Conservation (phyloP, 352 stramenopile species). For the Discostella stelligera region DNA sequence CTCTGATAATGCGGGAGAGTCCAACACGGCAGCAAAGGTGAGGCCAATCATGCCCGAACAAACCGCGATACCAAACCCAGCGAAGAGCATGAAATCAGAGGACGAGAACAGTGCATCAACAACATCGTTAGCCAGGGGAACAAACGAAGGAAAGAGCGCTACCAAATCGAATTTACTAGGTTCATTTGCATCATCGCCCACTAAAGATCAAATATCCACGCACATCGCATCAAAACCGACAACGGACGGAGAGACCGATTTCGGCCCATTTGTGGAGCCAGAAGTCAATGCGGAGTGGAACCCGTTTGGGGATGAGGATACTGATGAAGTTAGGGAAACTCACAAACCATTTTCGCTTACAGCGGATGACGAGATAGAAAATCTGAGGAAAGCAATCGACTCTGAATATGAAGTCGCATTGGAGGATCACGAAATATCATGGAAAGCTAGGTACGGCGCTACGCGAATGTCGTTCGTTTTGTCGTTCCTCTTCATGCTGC, state of each 20-base stretch:
- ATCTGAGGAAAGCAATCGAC: slow-evolving; percentile 47
- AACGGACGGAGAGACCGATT: slow-evolving; percentile 2
- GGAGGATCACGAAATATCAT: slow-evolving; percentile 75
- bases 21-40: not conserved
- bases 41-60: not conserved
- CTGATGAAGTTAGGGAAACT: not conserved
- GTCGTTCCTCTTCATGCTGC: slow-evolving; percentile 58
- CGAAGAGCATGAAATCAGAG: not conserved
- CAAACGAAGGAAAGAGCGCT: not conserved
- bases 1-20: not conserved
- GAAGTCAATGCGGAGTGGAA: slow-evolving; percentile 21
- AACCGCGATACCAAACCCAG: not conserved
- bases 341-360: not conserved
- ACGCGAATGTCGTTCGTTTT: slow-evolving; percentile 63
- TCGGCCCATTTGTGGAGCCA: slow-evolving; percentile 27
- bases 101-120: not conserved
- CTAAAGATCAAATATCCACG: too few species aligned
- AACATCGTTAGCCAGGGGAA: not conserved
- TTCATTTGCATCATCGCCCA: too few species aligned
- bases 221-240: not conserved
- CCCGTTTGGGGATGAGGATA: slow-evolving; percentile 19
- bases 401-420: slow-evolving; percentile 74
- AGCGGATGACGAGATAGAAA: slow-evolving; percentile 19
- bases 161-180: not conserved
- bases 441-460: slow-evolving; percentile 63